Evolutionary conservation across 2,329 filamentous ascomycete species (phyloP).

Genomic region (Beauveria sp.): DNA sequence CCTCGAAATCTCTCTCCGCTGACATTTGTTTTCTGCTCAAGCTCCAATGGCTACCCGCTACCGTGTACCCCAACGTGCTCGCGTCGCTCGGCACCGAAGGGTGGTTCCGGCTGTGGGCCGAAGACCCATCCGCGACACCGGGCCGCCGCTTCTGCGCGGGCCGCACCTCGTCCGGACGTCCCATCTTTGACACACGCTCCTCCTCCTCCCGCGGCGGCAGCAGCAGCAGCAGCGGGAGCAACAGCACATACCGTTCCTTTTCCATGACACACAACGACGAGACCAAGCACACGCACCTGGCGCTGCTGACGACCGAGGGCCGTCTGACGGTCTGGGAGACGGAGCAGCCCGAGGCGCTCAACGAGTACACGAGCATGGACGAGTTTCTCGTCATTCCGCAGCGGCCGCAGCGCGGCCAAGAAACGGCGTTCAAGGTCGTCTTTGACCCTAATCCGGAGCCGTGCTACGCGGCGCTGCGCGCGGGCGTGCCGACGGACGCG

Average conservation of each 20-base stretch:
- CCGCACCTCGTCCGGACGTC: slow-evolving; percentile 40
- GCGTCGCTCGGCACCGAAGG: slow-evolving; percentile 86
- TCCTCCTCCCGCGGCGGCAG: neutral
- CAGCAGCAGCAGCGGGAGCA: slow-evolving; percentile 25
- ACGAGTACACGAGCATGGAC: slow-evolving; percentile 68
- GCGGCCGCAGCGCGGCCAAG: slow-evolving; percentile 69
- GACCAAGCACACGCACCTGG: slow-evolving; percentile 76
- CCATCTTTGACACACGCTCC: slow-evolving; percentile 49
- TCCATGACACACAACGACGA: slow-evolving; percentile 79
- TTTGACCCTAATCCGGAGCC: slow-evolving; percentile 82
- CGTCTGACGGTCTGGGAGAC: slow-evolving; percentile 77
- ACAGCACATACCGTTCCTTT: slow-evolving; percentile 71
- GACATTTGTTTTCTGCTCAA: slow-evolving; percentile 24
- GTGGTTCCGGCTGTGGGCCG: slow-evolving; percentile 85
- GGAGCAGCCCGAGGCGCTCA: slow-evolving; percentile 71
- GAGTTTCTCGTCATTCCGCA: slow-evolving; percentile 63
- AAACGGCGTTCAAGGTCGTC: slow-evolving; percentile 75
- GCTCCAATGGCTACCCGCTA: slow-evolving; percentile 91
- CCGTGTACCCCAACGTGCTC: slow-evolving; percentile 76
- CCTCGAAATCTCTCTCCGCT: no score
- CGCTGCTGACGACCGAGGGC: slow-evolving; percentile 76
- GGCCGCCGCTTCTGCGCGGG: slow-evolving; percentile 71
- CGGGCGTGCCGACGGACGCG: slow-evolving; percentile 73
- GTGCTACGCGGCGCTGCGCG: slow-evolving; percentile 67
- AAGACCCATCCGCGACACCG: slow-evolving; percentile 73